Evolutionary conservation across 2,329 filamentous ascomycete species (phyloP), one percentile per base, ranked within the genome.

Genomic region (Trichoderma atroviride): DNA sequence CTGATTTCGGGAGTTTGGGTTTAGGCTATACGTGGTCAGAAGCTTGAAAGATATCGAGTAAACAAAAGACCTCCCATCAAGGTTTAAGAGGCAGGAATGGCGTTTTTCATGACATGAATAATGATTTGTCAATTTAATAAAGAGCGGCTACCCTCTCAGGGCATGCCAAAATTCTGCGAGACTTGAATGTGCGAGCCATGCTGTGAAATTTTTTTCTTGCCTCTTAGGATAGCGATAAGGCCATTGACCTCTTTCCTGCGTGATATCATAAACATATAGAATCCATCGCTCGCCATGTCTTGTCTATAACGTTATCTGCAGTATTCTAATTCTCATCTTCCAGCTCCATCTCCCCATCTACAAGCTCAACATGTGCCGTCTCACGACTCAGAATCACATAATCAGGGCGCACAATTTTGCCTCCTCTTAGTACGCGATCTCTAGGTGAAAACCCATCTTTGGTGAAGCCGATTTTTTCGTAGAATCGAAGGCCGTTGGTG

Each of bases 351-450:
- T 35, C 65, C n/a, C 33, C 33, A 22, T 29, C 35, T 10, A 31
- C 43, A 50, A 24, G 16, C 27, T 24, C 33, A 37, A 75, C 76
- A 71, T 80, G 75, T n/a, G 73, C 52, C 37, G 83, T 78, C 52
- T 71, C 69, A 73, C 85, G 86, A 76, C 87, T 89, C 76, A 91
- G 75, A 70, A 91, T 89, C 40, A 86, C 79, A 79, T 90, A 90
- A 71, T 89, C 87, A 0, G 85, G 83, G 66, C 81, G 80, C 53
- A 86, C 81, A 19, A 83, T 80, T 74, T 83, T 87, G 1, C 86
- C 87, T 59, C 81, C 83, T 6, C 88, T 81, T 70, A 91, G 78
- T 69, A 80, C 83, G 71, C 85, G 82, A 40, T 85, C 82, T 43
- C 76, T 75, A 0, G 88, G 89, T 16, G 88, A 89, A 60, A 82